Conservation (phyloP, 305 asterid species). For the Rubia balearica region DNA sequence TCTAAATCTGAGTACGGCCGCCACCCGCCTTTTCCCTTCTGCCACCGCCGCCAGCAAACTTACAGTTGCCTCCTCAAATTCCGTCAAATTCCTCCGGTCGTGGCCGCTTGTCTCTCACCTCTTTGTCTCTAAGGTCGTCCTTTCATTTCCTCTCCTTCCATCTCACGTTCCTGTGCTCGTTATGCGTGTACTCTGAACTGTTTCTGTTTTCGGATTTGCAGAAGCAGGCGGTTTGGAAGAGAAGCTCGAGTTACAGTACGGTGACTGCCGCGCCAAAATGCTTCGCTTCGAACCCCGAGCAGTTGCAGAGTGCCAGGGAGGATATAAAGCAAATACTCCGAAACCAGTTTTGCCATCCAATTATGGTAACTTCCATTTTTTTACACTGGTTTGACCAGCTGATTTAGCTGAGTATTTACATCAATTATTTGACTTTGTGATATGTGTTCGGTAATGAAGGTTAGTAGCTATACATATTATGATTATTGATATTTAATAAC, state of each 20-base stretch:
- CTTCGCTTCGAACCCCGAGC: conserved; percentile 63
- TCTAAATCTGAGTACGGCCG: conserved; percentile 15
- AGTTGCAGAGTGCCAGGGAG: conserved; percentile 81
- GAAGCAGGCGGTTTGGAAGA: conserved; percentile 37
- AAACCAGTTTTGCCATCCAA: conserved; percentile 65
- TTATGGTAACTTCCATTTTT: conserved; percentile 40
- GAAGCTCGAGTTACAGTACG: conserved; percentile 45
- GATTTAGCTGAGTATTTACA: background rate
- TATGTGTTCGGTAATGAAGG: background rate
- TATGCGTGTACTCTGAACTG: background rate
- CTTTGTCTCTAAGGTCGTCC: conserved; percentile 48
- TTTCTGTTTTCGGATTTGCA: conserved; percentile 9
- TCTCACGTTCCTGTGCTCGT: background rate
- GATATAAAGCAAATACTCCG: conserved; percentile 70
- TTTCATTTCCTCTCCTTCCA: background rate
- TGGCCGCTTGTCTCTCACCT: conserved; percentile 40
- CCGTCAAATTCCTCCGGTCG: conserved; percentile 44
- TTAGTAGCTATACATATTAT: background rate
- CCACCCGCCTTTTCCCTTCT: conserved; percentile 44
- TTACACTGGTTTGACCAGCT: background rate
- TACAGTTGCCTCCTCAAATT: conserved; percentile 28
- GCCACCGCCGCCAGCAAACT: conserved; percentile 26
- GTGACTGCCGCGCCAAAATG: conserved; percentile 52
- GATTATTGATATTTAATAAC: background rate
- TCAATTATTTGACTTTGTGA: background rate